phyloP scores from a whole-genome alignment of 2,329 filamentous ascomycete genomes.

The Penicillium thymicola region DNA sequence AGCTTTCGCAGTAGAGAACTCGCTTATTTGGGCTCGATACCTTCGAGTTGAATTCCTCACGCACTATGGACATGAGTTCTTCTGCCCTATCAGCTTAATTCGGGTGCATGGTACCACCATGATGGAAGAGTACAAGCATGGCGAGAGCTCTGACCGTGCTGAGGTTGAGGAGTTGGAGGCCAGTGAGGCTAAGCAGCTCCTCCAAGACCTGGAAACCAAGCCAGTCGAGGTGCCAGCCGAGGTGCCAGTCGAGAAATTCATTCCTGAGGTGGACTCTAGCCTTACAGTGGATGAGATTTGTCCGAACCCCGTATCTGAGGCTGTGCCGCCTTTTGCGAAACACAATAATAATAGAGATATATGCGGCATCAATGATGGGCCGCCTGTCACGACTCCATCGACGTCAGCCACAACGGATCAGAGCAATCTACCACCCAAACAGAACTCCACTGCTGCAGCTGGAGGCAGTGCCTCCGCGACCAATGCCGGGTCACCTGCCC shows the following conservation, averaged over 20 bases:
- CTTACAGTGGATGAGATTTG: slow-evolving; percentile 11
- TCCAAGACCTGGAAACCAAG: slow-evolving; percentile 15
- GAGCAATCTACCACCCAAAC: slow-evolving; percentile 17
- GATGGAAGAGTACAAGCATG: slow-evolving; percentile 90
- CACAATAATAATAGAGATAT: not conserved
- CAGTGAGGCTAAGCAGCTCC: slow-evolving; percentile 21
- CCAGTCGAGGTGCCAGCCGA: slow-evolving; percentile 23
- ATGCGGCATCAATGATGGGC: slow-evolving; percentile 19
- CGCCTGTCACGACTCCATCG: slow-evolving; percentile 13
- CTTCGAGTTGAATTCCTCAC: slow-evolving; percentile 85
- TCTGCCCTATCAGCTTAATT: slow-evolving; percentile 86
- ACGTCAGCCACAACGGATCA: slow-evolving; percentile 15
- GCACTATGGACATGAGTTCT: slow-evolving; percentile 95
- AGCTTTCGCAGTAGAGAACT: slow-evolving; percentile 89
- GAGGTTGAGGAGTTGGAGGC: slow-evolving; percentile 60
- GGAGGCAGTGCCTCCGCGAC: slow-evolving; percentile 5
- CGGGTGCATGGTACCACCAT: slow-evolving; percentile 91
- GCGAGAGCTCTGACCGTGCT: slow-evolving; percentile 63
- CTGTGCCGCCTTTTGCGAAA: slow-evolving; percentile 15
- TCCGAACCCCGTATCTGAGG: slow-evolving; percentile 12
- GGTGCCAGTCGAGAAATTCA: slow-evolving; percentile 20
- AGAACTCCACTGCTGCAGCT: slow-evolving; percentile 6
- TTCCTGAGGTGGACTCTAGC: slow-evolving; percentile 7
- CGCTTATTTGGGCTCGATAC: slow-evolving; percentile 93
- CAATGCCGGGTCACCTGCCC: slow-evolving; percentile 3